Conservation (phyloP, 2,329 filamentous ascomycete species). For the Aspergillus jensenii region DNA sequence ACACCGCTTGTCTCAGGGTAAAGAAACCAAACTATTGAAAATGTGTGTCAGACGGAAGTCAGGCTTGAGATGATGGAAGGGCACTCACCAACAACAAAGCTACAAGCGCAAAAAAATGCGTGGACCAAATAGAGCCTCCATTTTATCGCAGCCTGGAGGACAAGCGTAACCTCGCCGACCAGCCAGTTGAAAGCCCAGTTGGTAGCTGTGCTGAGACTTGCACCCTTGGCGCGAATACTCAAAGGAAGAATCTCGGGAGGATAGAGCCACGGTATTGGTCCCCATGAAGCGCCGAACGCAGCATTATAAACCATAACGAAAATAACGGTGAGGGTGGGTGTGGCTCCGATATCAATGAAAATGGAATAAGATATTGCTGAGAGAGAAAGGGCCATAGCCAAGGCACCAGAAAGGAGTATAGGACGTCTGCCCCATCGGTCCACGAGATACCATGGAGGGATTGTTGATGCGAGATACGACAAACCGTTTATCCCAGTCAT, state of each 20-base stretch:
- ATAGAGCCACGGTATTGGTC: slow-evolving; percentile 96
- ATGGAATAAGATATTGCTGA: slow-evolving; percentile 94
- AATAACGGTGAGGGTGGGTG: slow-evolving; percentile 81
- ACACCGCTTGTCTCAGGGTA: slow-evolving; percentile 97
- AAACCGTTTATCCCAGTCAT: slow-evolving; percentile 97
- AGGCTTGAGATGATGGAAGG: not conserved
- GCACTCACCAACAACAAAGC: slow-evolving; percentile 89
- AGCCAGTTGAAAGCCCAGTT: slow-evolving; percentile 99
- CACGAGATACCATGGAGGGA: slow-evolving; percentile 96
- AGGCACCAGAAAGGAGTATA: slow-evolving; percentile 84
- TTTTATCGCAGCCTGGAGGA: slow-evolving; percentile 85
- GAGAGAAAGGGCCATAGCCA: slow-evolving; percentile 85
- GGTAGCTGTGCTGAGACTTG: slow-evolving; percentile 89
- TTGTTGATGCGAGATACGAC: slow-evolving; percentile 86
- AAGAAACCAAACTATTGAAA: slow-evolving; percentile 79
- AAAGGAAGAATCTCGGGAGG: slow-evolving; percentile 97
- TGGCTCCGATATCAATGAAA: slow-evolving; percentile 74
- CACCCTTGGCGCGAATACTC: slow-evolving; percentile 95
- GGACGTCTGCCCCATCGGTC: slow-evolving; percentile 86
- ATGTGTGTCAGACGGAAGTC: slow-evolving; percentile 10
- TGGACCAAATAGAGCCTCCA: slow-evolving; percentile 95
- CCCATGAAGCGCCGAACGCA: slow-evolving; percentile 96
- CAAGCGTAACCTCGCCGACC: slow-evolving; percentile 90
- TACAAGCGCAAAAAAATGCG: slow-evolving; percentile 92
- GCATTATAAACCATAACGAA: slow-evolving; percentile 99